Base-by-base conservation (phyloP, 306 rosid species). In the Vicia faba region DNA sequence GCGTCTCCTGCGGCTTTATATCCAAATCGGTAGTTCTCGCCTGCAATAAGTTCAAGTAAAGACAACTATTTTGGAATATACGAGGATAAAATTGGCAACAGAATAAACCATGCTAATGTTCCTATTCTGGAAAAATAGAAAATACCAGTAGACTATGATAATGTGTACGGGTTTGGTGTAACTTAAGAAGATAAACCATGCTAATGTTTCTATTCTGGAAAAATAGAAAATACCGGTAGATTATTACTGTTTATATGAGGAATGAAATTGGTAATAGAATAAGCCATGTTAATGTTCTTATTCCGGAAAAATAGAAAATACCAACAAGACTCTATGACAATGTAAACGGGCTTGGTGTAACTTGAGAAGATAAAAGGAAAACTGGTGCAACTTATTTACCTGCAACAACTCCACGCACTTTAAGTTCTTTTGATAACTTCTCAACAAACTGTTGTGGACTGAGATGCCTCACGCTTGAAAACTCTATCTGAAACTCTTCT, bases 1-100 rank as follows among this genome's bases (percentile, higher is more conserved):
- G 97, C 87, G 76, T 93, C 90, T 50, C 97, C 96, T 15, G 92
- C 86, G 55, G 99, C 99, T 85, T 84, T 93, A 58, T 93, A 93
- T 72, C 99, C 99, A 69, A 93, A 93, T 67, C 96, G 82, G 75
- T 93, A 93, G 78, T 91, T 93, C 76, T 93, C 91, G 68, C 97
- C 96, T 89, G 82, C 78, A 82, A 80, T 23, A 78, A 80, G 66
- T 63, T 74, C 73, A 65, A 46, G 74, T 61, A 44, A 11, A 58
- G 19, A 65, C 8, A 33, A 69, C 61, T 72, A 61, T 61, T 75
- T 72, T 44, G 69, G 78, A 38, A 59, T 23, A 6, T 68, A 39
- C 20, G 50, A 51, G 59, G 33, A 14, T 77, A 15, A 67, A 26
- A 35, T 38, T 38, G 2, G 71, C 62, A 55, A 46, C 15, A 56